phyloP scores from a whole-genome alignment of 805 yeast genomes.

The Ogataea nonfermentans region DNA sequence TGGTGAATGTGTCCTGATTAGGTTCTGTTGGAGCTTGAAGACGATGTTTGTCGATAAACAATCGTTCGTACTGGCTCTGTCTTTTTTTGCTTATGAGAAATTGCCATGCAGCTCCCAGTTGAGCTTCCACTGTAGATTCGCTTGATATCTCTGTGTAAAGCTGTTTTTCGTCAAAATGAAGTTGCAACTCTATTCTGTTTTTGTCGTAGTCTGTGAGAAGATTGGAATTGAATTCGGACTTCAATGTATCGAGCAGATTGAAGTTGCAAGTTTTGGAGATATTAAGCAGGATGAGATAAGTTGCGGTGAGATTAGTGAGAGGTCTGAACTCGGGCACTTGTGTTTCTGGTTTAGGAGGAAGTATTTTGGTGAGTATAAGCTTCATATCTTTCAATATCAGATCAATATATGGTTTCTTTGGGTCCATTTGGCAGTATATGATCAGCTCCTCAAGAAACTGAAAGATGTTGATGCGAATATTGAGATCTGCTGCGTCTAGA shows the following conservation, averaged over 20 bases:
- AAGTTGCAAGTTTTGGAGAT: conserved; percentile 26
- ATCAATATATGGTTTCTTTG: conserved; percentile 16
- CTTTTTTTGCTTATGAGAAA: conserved; percentile 44
- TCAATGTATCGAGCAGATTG: conserved; percentile 21
- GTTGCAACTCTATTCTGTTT: conserved; percentile 28
- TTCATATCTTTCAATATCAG: conserved; percentile 35
- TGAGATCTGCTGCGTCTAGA: conserved; percentile 51
- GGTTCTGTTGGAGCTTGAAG: conserved; percentile 19
- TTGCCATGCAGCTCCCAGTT: conserved; percentile 40
- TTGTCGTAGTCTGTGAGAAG: conserved; percentile 39
- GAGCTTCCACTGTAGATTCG: not conserved
- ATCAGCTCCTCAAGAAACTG: conserved; percentile 68
- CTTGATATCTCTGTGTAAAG: conserved; percentile 8
- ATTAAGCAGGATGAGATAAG: conserved; percentile 25
- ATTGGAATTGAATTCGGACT: conserved; percentile 32
- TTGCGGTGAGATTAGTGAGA: conserved; percentile 31
- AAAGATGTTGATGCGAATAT: conserved; percentile 62
- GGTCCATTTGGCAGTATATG: conserved; percentile 32
- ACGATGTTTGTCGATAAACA: conserved; percentile 37
- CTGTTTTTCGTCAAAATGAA: conserved; percentile 34
- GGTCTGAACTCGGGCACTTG: conserved; percentile 19
- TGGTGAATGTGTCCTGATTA: conserved; percentile 13
- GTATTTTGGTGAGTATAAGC: conserved; percentile 33
- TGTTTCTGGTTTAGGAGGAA: conserved; percentile 31
- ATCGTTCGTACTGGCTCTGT: conserved; percentile 52